Conservation (phyloP, 768 basidiomycete genomes). For the Naganishia kalamii region DNA sequence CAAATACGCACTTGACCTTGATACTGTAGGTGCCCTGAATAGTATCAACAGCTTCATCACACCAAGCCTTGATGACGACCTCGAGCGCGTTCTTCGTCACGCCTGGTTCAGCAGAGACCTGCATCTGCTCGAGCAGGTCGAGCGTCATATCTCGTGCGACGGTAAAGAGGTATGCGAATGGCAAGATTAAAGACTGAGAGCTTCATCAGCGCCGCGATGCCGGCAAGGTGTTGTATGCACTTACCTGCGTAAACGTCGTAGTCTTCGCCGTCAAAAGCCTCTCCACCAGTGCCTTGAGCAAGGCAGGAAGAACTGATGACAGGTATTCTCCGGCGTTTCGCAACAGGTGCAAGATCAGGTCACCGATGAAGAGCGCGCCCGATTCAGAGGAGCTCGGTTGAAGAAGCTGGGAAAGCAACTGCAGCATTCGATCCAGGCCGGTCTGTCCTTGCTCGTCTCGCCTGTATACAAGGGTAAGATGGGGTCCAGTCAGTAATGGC, state of each 20-base stretch:
- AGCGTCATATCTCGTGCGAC: slow-evolving; percentile 71
- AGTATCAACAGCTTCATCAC: slow-evolving; percentile 77
- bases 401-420: slow-evolving; percentile 69
- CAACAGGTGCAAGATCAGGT: slow-evolving; percentile 86
- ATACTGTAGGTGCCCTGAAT: slow-evolving; percentile 94
- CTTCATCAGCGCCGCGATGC: slow-evolving; percentile 2
- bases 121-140: slow-evolving; percentile 64
- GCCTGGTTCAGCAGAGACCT: slow-evolving; percentile 49
- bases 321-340: slow-evolving; percentile 73
- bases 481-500: too few relatives aligned
- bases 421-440: slow-evolving; percentile 69
- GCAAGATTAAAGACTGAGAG: slow-evolving; percentile 72
- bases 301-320: slow-evolving; percentile 75
- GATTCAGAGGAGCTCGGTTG: slow-evolving; percentile 74
- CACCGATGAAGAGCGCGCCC: slow-evolving; percentile 85
- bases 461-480: slow-evolving; percentile 26
- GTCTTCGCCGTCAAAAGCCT: slow-evolving; percentile 81
- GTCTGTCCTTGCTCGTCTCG: slow-evolving; percentile 59
- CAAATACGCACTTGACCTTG: slow-evolving; percentile 55
- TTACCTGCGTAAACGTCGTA: slow-evolving; percentile 80
- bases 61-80: slow-evolving; percentile 85
- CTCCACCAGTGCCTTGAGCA: slow-evolving; percentile 73
- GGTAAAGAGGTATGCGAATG: slow-evolving; percentile 87
- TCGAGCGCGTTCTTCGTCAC: slow-evolving; percentile 60
- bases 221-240: slow-evolving; percentile 5